phyloP scores from a whole-genome alignment of 179 eudicot species.

The Patellifolia procumbens region DNA sequence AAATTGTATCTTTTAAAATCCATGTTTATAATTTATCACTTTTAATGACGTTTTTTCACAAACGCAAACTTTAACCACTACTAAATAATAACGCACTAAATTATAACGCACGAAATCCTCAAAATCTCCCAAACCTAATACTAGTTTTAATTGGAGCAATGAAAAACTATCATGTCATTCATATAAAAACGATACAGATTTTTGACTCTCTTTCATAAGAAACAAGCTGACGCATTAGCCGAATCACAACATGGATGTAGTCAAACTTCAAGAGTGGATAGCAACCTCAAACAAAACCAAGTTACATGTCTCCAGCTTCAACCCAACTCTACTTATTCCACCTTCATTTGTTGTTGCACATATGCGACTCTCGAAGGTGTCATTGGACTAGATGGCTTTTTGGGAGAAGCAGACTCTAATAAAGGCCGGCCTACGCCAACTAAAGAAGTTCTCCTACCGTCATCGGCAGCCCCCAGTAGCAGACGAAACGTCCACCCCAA shows the following conservation, averaged over 20 bases:
- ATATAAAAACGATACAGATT: neutral
- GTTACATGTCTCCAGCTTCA: neutral
- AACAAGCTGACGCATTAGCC: neutral
- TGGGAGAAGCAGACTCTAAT: constrained; percentile 43
- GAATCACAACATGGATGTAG: neutral
- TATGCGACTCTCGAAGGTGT: constrained; percentile 22
- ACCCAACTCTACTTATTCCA: constrained; percentile 14
- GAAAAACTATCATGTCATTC: too few species aligned
- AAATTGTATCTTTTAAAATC: too few species aligned
- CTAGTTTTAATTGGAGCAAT: too few species aligned
- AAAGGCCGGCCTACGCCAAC: constrained; percentile 66
- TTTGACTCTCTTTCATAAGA: neutral
- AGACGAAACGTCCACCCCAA: constrained; percentile 69
- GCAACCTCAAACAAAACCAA: neutral
- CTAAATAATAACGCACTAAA: too few species aligned
- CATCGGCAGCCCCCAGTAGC: constrained; percentile 41
- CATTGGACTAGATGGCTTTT: constrained; percentile 25
- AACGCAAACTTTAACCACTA: too few species aligned
- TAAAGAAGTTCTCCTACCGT: constrained; percentile 43
- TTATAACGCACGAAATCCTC: too few species aligned
- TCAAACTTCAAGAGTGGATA: neutral
- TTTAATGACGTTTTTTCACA: too few species aligned
- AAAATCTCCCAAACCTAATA: too few species aligned
- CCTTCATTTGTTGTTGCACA: constrained; percentile 24
- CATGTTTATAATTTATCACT: too few species aligned